Base-by-base conservation (phyloP, 208 protist genomes). In the Trypanosoma lewisi region DNA sequence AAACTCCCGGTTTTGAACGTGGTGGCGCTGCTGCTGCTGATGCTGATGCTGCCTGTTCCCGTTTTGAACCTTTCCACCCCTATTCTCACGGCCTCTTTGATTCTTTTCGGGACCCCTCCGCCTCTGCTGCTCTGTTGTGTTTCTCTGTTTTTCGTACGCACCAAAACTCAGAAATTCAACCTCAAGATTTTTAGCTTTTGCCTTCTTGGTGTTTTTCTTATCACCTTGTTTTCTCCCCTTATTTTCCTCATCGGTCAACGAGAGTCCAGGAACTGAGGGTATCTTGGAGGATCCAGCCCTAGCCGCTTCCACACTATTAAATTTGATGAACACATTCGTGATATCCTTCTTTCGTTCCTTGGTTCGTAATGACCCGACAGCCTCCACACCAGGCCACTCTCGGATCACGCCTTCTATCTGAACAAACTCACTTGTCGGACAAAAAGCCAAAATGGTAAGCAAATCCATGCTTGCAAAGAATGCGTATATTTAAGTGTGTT, bases 281-380 rank as follows among this genome's bases (percentile, higher is more conserved):
- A 91, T 53, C 53, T 81, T 81, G 14, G 55, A 61, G 52, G 30
- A 53, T 19, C 71, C 71, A 12, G 53, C 59, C 59, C 63, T 75
- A 14, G 71, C 75, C 0, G 75, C 64, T 27, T 77, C 73, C 30
- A 82, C 79, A 58, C 74, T 63, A 19, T 42, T 51, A 56, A 90
- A 91, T 16, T 78, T 95, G 49, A 95, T 78, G 52, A 93, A 91
- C 0, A 95, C 89, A 2, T 75, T 91, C 14, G 89, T 95, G 36
- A 83, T 44, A 58, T 89, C 79, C 9, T 72, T 73, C 48, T 90
- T 93, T 51, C 85, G 84, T 54, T 89, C 86, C 65, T 93, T 93
- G n/a, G 83, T 78, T 28, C 85, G 75, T 47, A 95, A 70, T 34
- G 85, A 93, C 4, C 85, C 85, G 44, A 95, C 89, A 11, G 82